A percentile compares a stretch with the other conserved stretches of the same genome.
Conservation (phyloP, 495 filamentous ascomycete species). For the Tuber microsphaerosporum region DNA sequence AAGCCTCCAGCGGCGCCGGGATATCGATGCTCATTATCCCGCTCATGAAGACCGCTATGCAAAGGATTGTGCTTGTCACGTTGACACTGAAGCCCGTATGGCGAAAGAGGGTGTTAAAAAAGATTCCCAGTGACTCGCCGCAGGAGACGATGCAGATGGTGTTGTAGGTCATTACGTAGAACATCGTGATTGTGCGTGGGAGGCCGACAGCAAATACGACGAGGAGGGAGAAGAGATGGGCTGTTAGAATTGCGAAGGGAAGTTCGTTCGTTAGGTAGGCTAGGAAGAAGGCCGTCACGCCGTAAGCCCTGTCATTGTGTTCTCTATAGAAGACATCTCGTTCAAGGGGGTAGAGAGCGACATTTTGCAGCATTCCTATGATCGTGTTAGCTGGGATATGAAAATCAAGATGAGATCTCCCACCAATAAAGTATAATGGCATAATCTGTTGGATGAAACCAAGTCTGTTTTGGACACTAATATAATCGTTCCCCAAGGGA, state of each 20-base stretch:
- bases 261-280: constrained; percentile 61
- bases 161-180: constrained; percentile 60
- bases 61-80: constrained; percentile 56
- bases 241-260: constrained; percentile 60
- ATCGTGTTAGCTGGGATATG: constrained; percentile 12
- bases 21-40: constrained; percentile 63
- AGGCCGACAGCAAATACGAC: constrained; percentile 56
- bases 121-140: constrained; percentile 68
- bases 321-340: constrained; percentile 65
- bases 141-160: constrained; percentile 65
- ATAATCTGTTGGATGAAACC: constrained; percentile 64
- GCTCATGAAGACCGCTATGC: constrained; percentile 59
- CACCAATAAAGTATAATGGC: constrained; percentile 55
- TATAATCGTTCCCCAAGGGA: constrained; percentile 60
- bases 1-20: constrained; percentile 56
- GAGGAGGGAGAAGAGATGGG: constrained; percentile 58
- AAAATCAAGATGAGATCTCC: not conserved
- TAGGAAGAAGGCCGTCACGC: constrained; percentile 59
- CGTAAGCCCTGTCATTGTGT: constrained; percentile 60
- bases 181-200: constrained; percentile 53
- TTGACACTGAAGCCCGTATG: constrained; percentile 72
- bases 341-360: constrained; percentile 63
- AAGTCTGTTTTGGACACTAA: constrained; percentile 60
- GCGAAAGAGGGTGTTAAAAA: constrained; percentile 67
- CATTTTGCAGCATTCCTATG: constrained; percentile 70